Percentiles rank a stretch among this genome's conserved stretches.
phyloP scores from a whole-genome alignment of 129 eudicot genomes.

The Saussurea involucrata region DNA sequence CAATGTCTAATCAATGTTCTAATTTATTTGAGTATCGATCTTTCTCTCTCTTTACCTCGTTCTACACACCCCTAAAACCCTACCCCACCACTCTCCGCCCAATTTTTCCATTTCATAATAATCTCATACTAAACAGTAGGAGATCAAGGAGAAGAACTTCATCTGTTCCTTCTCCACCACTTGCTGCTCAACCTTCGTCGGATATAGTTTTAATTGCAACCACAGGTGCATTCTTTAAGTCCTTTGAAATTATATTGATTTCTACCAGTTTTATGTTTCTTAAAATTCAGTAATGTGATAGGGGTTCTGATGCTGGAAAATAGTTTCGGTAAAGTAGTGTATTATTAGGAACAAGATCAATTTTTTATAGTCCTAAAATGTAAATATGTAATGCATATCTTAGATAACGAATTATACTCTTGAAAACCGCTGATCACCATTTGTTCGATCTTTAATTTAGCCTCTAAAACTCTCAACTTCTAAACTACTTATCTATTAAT shows the following conservation, averaged over 20 bases:
- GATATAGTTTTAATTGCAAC: constrained; percentile 56
- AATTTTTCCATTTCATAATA: constrained; percentile 15
- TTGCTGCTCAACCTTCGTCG: constrained; percentile 27
- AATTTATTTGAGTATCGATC: constrained; percentile 34
- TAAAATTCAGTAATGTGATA: background rate
- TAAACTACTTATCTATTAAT: background rate
- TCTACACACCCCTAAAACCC: constrained; percentile 34
- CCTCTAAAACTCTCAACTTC: background rate
- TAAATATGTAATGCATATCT: background rate
- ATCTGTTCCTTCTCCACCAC: constrained; percentile 10
- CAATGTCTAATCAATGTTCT: constrained; percentile 45
- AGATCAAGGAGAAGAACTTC: constrained; percentile 19
- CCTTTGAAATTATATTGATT: background rate
- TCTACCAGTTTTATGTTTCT: background rate
- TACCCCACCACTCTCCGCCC: constrained; percentile 15
- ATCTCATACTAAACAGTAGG: constrained; percentile 7
- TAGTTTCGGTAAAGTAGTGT: background rate
- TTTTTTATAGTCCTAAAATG: background rate
- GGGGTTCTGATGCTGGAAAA: background rate
- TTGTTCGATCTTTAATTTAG: background rate
- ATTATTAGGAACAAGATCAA: background rate
- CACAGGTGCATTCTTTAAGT: constrained; percentile 36
- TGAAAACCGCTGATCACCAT: background rate
- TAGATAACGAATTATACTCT: background rate
- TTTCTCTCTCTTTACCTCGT: constrained; percentile 25